phyloP scores from a whole-genome alignment of 2,329 filamentous ascomycete species.

The Calonectria naviculata region DNA sequence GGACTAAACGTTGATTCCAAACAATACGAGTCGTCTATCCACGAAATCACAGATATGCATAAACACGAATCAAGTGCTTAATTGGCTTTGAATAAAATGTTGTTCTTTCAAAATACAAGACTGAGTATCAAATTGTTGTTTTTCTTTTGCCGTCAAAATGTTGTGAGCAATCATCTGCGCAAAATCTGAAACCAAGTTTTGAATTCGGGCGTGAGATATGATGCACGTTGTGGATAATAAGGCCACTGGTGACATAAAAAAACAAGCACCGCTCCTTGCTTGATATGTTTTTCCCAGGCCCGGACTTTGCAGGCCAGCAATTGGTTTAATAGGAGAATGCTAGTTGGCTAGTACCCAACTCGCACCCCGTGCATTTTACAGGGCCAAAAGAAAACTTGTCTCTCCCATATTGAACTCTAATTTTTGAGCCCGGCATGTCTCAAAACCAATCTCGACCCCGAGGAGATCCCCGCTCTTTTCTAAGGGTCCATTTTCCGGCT shows the following conservation, averaged over 20 bases:
- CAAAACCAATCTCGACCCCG: neutral
- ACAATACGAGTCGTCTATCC: neutral
- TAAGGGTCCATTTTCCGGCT: neutral
- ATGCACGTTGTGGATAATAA: neutral
- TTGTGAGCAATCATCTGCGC: neutral
- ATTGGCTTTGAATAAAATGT: neutral
- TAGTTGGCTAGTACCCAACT: neutral
- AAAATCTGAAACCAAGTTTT: neutral
- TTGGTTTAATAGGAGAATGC: slow-evolving; percentile 1
- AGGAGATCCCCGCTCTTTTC: neutral
- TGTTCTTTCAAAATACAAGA: neutral
- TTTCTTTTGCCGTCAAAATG: neutral
- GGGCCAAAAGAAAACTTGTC: neutral
- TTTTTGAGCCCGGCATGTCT: neutral
- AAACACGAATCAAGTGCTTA: neutral
- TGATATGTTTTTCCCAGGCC: neutral
- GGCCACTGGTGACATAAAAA: neutral
- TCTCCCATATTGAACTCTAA: neutral
- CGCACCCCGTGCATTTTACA: slow-evolving; percentile 2
- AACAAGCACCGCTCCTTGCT: neutral
- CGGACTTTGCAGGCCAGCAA: neutral
- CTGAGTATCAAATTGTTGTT: neutral
- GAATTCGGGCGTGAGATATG: neutral
- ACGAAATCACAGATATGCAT: neutral
- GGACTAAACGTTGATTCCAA: neutral